These are phyloP conservation scores for Chytriomyces sp. DNA, from an alignment of 192 early-diverging fungal genomes.

Conservation along the genomic window DNA sequence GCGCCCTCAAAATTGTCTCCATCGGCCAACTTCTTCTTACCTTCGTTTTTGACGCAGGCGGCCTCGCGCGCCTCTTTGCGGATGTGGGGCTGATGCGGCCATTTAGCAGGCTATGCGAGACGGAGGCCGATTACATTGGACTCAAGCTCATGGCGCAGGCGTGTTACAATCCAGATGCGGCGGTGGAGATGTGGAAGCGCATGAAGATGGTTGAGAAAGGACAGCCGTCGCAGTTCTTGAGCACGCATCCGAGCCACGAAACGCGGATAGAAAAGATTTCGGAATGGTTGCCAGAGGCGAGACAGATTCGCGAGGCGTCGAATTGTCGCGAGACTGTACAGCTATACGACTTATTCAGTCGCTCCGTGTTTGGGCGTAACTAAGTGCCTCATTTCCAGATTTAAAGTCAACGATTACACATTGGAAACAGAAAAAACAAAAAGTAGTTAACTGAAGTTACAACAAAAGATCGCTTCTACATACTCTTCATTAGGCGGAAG, in stretches of 20 bases:
- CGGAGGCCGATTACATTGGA: constrained; percentile 90
- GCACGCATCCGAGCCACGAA: constrained; percentile 81
- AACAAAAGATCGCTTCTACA: too few relatives aligned
- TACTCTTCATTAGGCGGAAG: too few relatives aligned
- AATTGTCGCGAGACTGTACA: constrained; percentile 46
- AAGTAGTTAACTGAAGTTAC: too few relatives aligned
- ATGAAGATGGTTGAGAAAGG: constrained; percentile 64
- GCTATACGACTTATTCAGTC: constrained; percentile 6
- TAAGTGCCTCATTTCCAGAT: too few relatives aligned
- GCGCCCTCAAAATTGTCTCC: constrained; percentile 64
- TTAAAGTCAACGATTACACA: too few relatives aligned
- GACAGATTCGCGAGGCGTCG: constrained; percentile 46
- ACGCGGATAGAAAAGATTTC: constrained; percentile 59
- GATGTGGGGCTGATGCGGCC: constrained; percentile 80
- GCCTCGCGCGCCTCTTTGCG: constrained; percentile 63
- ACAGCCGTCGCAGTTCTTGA: constrained; percentile 66
- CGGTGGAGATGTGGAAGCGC: constrained; percentile 78
- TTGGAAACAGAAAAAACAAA: too few relatives aligned
- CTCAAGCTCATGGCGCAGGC: constrained; percentile 87
- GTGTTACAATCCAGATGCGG: constrained; percentile 86
- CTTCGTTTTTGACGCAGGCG: constrained; percentile 69
- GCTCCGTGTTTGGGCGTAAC: constrained; percentile 16
- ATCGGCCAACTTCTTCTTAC: constrained; percentile 61
- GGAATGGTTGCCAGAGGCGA: constrained; percentile 68
- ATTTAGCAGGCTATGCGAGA: constrained; percentile 85